phyloP scores from a whole-genome alignment of 345 rosid genomes.

The Eutrema japonicum region DNA sequence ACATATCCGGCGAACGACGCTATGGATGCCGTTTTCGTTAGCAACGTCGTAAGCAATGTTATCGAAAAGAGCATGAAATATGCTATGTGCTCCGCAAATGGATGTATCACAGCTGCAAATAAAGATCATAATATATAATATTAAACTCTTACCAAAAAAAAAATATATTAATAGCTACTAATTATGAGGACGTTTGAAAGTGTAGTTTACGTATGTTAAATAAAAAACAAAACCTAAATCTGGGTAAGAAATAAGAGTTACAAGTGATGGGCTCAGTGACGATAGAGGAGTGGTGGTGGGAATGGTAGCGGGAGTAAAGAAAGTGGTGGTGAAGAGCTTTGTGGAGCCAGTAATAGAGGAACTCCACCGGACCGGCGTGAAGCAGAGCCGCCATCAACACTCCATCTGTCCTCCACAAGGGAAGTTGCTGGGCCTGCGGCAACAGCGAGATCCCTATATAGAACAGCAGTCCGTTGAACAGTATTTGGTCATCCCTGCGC shows the following conservation, averaged over 20 bases:
- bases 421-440: conserved; percentile 48
- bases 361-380: conserved; percentile 83
- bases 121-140: conserved; percentile 10
- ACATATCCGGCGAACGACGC: no score
- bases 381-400: conserved; percentile 49
- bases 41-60: conserved; percentile 43
- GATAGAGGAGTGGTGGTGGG: conserved; percentile 91
- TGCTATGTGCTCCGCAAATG: conserved; percentile 64
- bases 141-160: not conserved
- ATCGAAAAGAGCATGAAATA: conserved; percentile 56
- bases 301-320: conserved; percentile 86
- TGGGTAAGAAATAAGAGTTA: conserved; percentile 30
- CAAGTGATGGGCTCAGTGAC: conserved; percentile 71
- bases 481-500: conserved; percentile 77
- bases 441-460: conserved; percentile 34
- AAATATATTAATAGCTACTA: not conserved
- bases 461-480: conserved; percentile 58
- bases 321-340: conserved; percentile 78
- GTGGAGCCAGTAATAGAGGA: conserved; percentile 84
- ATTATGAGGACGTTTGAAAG: not conserved
- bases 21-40: conserved; percentile 46
- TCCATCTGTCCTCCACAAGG: conserved; percentile 69
- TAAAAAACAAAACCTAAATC: conserved; percentile 7
- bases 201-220: not conserved
- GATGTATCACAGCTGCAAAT: conserved; percentile 66